A percentile compares a stretch with the other conserved stretches of the same genome.
Conservation (phyloP, 495 filamentous ascomycete species). For the Trichoderma reesei region DNA sequence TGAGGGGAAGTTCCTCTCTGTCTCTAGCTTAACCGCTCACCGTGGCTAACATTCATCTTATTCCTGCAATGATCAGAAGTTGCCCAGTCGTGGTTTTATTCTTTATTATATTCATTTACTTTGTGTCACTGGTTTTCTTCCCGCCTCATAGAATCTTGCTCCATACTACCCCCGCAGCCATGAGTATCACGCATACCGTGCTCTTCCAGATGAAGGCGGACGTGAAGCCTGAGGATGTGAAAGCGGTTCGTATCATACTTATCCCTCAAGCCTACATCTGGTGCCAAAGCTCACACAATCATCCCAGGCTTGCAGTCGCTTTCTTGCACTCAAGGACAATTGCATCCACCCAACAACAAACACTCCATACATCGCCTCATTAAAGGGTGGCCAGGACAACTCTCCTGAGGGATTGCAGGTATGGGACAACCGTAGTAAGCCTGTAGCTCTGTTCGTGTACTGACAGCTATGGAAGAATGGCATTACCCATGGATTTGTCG, state of each 20-base stretch:
- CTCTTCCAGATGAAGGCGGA: conserved; percentile 51
- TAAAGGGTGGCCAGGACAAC: conserved; percentile 53
- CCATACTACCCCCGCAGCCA: conserved; percentile 15
- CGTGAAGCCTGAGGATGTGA: conserved; percentile 26
- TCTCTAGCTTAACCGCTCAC: too few species aligned
- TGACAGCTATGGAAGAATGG: conserved; percentile 26
- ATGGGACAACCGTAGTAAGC: conserved; percentile 14
- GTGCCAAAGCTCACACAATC: neutral
- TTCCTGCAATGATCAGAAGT: too few species aligned
- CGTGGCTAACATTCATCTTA: too few species aligned
- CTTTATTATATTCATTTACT: too few species aligned
- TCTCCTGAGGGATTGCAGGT: conserved; percentile 57
- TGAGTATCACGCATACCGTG: conserved; percentile 51
- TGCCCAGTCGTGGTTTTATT: too few species aligned
- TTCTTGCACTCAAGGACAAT: conserved; percentile 28
- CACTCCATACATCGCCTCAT: conserved; percentile 47
- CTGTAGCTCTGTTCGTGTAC: neutral
- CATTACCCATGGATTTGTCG: conserved; percentile 51
- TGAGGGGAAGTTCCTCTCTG: too few species aligned
- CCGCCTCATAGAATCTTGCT: too few species aligned
- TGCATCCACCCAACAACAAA: conserved; percentile 41
- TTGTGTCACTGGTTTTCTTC: too few species aligned
- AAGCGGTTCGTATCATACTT: conserved; percentile 35
- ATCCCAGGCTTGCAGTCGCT: conserved; percentile 18
- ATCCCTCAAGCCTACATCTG: neutral